Conservation (phyloP, 2,329 filamentous ascomycete species). For the Botryotinia convoluta region DNA sequence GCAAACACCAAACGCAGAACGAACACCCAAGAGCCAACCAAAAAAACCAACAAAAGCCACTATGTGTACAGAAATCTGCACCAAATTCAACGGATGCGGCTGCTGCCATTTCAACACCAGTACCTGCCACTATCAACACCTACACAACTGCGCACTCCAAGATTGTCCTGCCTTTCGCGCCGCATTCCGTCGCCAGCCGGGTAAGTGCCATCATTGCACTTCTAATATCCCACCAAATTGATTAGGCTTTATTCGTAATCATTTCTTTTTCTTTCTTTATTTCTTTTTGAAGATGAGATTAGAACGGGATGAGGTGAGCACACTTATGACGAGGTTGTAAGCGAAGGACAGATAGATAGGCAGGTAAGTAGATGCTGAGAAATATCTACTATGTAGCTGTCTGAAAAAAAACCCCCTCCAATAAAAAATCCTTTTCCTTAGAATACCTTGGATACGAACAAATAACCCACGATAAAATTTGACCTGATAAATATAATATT, state of each 20-base stretch:
- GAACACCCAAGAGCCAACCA: not conserved
- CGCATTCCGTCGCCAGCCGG: not conserved
- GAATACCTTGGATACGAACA: not conserved
- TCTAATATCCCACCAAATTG: not conserved
- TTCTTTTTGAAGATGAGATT: not conserved
- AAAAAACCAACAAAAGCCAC: not conserved
- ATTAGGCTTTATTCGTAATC: not conserved
- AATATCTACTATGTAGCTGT: not conserved
- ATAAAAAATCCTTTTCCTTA: not conserved
- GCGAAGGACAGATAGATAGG: not conserved
- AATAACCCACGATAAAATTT: rapidly evolving
- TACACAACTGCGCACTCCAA: not conserved
- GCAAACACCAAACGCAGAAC: not conserved
- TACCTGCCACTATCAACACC: not conserved
- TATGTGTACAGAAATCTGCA: not conserved
- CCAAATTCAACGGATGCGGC: not conserved
- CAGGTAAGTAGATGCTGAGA: not conserved
- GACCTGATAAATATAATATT: not conserved
- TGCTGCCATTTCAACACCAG: not conserved
- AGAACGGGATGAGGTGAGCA: not conserved
- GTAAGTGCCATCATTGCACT: not conserved
- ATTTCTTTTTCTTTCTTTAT: not conserved
- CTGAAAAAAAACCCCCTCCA: rapidly evolving
- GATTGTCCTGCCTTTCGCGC: not conserved
- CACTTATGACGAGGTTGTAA: no score